phyloP scores from a whole-genome alignment of 2,329 filamentous ascomycete species.

The Talaromyces atroroseus region DNA sequence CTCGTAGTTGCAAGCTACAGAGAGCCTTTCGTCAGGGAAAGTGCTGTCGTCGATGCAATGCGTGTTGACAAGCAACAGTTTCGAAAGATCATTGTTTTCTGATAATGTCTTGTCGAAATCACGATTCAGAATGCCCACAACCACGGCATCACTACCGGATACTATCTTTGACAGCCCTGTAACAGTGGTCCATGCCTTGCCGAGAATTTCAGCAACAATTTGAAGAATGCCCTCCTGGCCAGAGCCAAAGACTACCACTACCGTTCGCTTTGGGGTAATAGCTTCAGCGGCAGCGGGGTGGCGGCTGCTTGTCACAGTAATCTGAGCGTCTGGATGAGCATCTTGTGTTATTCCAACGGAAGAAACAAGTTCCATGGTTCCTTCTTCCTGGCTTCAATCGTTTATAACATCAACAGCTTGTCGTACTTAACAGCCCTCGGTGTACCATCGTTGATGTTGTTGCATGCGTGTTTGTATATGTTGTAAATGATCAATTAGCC shows the following conservation, averaged over 20 bases:
- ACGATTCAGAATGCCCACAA: slow-evolving; percentile 60
- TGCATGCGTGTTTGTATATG: not conserved
- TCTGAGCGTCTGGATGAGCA: not conserved
- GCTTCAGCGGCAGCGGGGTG: slow-evolving; percentile 1
- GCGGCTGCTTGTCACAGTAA: slow-evolving; percentile 6
- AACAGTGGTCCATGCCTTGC: slow-evolving; percentile 63
- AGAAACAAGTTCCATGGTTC: slow-evolving; percentile 3
- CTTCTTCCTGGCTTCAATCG: not conserved
- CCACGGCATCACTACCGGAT: slow-evolving; percentile 54
- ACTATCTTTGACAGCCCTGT: slow-evolving; percentile 51
- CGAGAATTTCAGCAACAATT: slow-evolving; percentile 71
- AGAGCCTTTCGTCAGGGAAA: slow-evolving; percentile 61
- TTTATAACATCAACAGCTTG: slow-evolving; percentile 2
- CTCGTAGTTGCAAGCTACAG: slow-evolving; percentile 72
- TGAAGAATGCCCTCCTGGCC: slow-evolving; percentile 70
- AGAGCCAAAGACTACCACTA: slow-evolving; percentile 63
- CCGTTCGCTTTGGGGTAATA: slow-evolving; percentile 24
- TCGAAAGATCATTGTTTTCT: slow-evolving; percentile 41
- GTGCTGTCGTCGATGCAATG: slow-evolving; percentile 69
- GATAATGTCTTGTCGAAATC: slow-evolving; percentile 55
- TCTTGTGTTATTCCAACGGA: slow-evolving; percentile 2
- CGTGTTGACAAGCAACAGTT: slow-evolving; percentile 66
- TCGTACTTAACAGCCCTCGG: slow-evolving; percentile 2
- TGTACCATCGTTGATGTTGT: slow-evolving; percentile 6
- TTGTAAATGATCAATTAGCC: not conserved